Evolutionary conservation across 805 yeast species (phyloP), one percentile per base, ranked within the genome.

Genomic region (Candida rishiriensis): DNA sequence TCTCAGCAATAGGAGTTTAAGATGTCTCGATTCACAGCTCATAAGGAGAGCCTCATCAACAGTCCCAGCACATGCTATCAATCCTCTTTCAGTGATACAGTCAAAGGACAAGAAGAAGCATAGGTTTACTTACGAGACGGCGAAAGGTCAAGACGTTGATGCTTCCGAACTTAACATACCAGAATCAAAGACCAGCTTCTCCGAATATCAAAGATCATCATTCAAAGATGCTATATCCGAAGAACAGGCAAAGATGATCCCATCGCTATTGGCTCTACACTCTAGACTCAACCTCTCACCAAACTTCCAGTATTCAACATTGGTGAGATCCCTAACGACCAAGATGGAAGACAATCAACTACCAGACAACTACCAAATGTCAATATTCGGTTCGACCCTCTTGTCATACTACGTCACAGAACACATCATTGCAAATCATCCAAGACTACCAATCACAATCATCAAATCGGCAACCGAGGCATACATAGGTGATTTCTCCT

Each of bases 391-490:
- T 40, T 79, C 82, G 56, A 80, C 82, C 47, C 68, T 93, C 39
- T 68, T 93, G 48, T 78, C 83, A 11, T 88, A 81, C 63, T 84
- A 87, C 57, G 84, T 81, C 3, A 74, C 85, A 16, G 95, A 88
- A 63, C 69, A 85, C 54, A 70, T 91, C 47, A 68, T 88, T 55
- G 65, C 81, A 40, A 79, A 76, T 52, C 89, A 89, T 63, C 99
- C 99, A 42, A 79, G 99, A 61, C 73, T 93, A 40, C 99, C 99
- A 14, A 75, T 84, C 49, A 76, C 80, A 9, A 83, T 90, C 26
- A 75, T 88, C 44, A 79, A 82, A 54, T 79, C 82, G 7, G 87
- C 95, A 0, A 81, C 85, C 9, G 83, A 86, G 53, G 76, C 93
- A 1, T 86, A 81, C 60, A 75, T 85, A 59, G 86, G 91, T 3